Conservation (phyloP, 306 rosid genomes). For the Gastrolobium villosum region DNA sequence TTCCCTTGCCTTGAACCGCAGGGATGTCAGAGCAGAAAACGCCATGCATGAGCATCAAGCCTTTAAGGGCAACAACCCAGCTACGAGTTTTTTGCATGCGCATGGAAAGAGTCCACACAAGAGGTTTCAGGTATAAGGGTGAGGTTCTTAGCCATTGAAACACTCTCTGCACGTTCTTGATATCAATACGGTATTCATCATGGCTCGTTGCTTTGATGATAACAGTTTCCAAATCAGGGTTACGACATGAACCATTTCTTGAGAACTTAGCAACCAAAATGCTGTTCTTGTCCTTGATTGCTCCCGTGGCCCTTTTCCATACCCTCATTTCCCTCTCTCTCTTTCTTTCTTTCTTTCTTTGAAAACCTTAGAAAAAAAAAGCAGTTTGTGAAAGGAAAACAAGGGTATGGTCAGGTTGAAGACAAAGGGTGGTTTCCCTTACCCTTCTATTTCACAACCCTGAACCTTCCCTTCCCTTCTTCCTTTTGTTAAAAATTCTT, state of each 20-base stretch:
- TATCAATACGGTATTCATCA: conserved; percentile 62
- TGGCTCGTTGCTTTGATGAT: conserved; percentile 92
- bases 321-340: conserved; percentile 63
- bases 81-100: conserved; percentile 73
- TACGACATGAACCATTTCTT: conserved; percentile 54
- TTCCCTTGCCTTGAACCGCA: conserved; percentile 58
- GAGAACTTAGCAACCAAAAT: conserved; percentile 65
- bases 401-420: background rate
- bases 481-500: background rate
- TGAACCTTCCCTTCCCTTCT: conserved; percentile 14
- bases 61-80: conserved; percentile 89
- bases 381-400: conserved; percentile 23
- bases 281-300: conserved; percentile 81
- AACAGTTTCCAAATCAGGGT: conserved; percentile 69
- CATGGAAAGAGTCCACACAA: conserved; percentile 56
- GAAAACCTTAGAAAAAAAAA: background rate
- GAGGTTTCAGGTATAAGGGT: conserved; percentile 67
- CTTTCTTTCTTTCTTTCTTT: background rate
- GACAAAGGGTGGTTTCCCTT: background rate
- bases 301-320: conserved; percentile 72
- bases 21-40: conserved; percentile 66
- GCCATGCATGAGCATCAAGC: conserved; percentile 90
- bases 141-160: conserved; percentile 78
- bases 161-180: conserved; percentile 70
- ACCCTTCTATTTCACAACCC: conserved; percentile 28